phyloP scores from a whole-genome alignment of 345 rosid species.

The Brassica cretica region DNA sequence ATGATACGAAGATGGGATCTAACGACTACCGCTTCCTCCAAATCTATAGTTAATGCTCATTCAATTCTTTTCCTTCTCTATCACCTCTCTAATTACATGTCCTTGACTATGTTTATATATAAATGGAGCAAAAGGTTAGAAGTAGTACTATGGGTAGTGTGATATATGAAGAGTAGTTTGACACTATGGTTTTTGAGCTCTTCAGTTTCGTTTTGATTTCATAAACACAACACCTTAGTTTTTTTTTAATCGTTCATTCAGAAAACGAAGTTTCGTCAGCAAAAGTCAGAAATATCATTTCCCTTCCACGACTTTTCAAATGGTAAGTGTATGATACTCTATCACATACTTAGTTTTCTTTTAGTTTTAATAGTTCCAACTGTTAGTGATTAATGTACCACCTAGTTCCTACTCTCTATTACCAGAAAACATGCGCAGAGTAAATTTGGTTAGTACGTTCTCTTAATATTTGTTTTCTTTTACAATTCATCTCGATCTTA shows the following conservation, averaged over 20 bases:
- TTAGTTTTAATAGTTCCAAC: not conserved
- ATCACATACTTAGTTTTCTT: not conserved
- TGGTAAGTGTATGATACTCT: conserved; percentile 17
- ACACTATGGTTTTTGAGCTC: not conserved
- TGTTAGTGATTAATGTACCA: not conserved
- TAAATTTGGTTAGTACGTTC: not conserved
- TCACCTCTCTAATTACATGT: not conserved
- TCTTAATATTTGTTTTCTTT: not conserved
- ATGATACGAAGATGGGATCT: not conserved
- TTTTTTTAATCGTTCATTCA: not conserved
- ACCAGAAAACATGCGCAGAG: not conserved
- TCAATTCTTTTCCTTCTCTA: not conserved
- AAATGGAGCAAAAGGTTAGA: not conserved
- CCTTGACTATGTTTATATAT: conserved; percentile 1
- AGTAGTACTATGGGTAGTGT: not conserved
- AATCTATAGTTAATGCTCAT: conserved; percentile 5
- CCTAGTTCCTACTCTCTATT: not conserved
- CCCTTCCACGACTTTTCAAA: conserved; percentile 4
- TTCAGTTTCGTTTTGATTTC: not conserved
- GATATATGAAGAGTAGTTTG: not conserved
- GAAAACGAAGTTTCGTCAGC: not conserved
- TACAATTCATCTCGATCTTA: not conserved
- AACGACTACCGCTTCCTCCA: conserved; percentile 3
- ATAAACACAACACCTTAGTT: not conserved
- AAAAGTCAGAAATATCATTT: not conserved